Conservation (phyloP, 306 rosid species). For the Ziziphus jujuba region DNA sequence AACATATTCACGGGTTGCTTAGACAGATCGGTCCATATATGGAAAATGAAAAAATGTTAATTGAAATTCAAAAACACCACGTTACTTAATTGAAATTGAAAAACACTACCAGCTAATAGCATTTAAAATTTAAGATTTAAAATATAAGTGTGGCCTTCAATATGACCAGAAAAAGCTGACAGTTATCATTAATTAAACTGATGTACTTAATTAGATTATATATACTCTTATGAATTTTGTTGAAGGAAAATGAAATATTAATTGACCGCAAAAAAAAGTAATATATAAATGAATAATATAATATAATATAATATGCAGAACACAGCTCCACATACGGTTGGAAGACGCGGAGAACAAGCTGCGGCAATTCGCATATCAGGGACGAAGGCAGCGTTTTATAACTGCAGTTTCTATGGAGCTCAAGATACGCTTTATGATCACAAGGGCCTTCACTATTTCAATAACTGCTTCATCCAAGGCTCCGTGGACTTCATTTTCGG, state of each 20-base stretch:
- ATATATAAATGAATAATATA: not conserved
- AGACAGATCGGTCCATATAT: too few relatives aligned
- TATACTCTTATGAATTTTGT: too few relatives aligned
- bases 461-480: slow-evolving; percentile 65
- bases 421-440: slow-evolving; percentile 79
- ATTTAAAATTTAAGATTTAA: too few relatives aligned
- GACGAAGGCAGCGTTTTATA: slow-evolving; percentile 62
- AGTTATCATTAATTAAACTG: too few relatives aligned
- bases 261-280: not conserved
- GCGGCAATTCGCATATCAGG: slow-evolving; percentile 67
- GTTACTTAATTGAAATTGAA: too few relatives aligned
- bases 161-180: too few relatives aligned
- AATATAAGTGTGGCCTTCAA: too few relatives aligned
- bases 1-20: not conserved
- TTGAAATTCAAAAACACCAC: too few relatives aligned
- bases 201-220: too few relatives aligned
- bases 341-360: slow-evolving; percentile 50
- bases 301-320: slow-evolving; percentile 41
- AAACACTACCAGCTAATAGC: too few relatives aligned
- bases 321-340: slow-evolving; percentile 46
- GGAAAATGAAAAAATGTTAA: too few relatives aligned
- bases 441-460: slow-evolving; percentile 74
- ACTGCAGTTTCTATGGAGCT: slow-evolving; percentile 60
- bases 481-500: slow-evolving; percentile 79
- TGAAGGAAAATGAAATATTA: too few relatives aligned